Percentiles rank a stretch among this genome's conserved stretches.
Evolutionary conservation across 164 flowering plant genomes (phyloP).

Genomic region (Magnolia sinica): DNA sequence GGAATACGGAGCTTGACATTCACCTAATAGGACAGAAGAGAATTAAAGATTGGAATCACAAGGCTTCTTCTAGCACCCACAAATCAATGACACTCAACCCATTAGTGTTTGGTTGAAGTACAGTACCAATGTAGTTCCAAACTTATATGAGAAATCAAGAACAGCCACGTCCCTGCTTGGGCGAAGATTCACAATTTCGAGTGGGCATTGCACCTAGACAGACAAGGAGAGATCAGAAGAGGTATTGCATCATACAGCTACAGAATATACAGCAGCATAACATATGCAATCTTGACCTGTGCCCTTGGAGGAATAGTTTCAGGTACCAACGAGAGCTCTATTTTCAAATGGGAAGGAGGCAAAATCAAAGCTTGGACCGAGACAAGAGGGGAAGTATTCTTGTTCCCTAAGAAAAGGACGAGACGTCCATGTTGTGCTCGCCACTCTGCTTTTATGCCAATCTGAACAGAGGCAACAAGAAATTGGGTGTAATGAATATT

Average conservation of each 20-base stretch:
- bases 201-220: conserved; percentile 86
- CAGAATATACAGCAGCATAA: not conserved
- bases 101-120: not conserved
- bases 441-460: conserved; percentile 98
- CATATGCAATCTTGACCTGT: conserved; percentile 53
- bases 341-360: conserved; percentile 83
- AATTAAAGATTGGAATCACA: not conserved
- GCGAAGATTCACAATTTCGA: conserved; percentile 77
- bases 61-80: not conserved
- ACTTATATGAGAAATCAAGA: conserved; percentile 89
- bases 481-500: not conserved
- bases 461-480: conserved; percentile 34
- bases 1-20: conserved; percentile 94
- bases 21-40: conserved; percentile 43
- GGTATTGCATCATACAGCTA: not conserved
- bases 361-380: conserved; percentile 83
- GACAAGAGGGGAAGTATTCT: conserved; percentile 74
- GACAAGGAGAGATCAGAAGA: conserved; percentile 5
- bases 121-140: conserved; percentile 59
- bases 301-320: conserved; percentile 98
- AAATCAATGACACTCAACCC: not conserved
- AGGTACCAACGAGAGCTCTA: conserved; percentile 88
- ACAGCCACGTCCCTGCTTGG: conserved; percentile 98
- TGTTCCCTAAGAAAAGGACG: conserved; percentile 96
- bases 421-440: conserved; percentile 85